phyloP scores from a whole-genome alignment of 1,139 yeast genomes.

The Taphrina flavorubra region DNA sequence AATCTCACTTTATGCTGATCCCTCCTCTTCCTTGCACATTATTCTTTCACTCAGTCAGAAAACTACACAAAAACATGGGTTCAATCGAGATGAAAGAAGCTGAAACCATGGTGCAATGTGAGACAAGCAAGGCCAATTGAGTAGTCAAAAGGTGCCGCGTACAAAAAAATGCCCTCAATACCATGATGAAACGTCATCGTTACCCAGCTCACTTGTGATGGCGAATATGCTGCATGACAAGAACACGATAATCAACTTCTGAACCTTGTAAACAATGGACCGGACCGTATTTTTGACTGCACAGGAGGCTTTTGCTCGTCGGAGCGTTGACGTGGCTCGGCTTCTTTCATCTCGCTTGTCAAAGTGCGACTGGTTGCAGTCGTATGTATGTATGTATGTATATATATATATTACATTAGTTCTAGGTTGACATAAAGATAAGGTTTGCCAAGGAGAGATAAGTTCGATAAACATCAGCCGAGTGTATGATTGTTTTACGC shows the following conservation, averaged over 20 bases:
- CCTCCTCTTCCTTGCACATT: not conserved
- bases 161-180: not conserved
- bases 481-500: too few relatives aligned
- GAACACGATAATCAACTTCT: conserved; percentile 38
- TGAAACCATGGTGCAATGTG: not conserved
- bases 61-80: not conserved
- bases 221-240: conserved; percentile 33
- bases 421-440: too few relatives aligned
- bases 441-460: too few relatives aligned
- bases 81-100: conserved; percentile 5
- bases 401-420: too few relatives aligned
- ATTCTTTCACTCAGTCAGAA: not conserved
- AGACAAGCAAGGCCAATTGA: not conserved
- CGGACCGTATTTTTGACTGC: not conserved
- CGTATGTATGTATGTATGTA: too few relatives aligned
- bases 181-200: conserved; percentile 39
- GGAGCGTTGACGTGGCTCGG: not conserved
- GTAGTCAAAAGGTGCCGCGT: too few relatives aligned
- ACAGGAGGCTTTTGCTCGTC: not conserved
- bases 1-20: conserved; percentile 33
- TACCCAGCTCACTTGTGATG: conserved; percentile 39
- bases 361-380: not conserved
- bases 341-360: conserved; percentile 6
- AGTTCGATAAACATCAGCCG: too few relatives aligned
- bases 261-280: not conserved